These are phyloP conservation scores for Sporothrix pseudoabietina DNA, from an alignment of 2,329 filamentous ascomycete genomes.

Conservation along the genomic window DNA sequence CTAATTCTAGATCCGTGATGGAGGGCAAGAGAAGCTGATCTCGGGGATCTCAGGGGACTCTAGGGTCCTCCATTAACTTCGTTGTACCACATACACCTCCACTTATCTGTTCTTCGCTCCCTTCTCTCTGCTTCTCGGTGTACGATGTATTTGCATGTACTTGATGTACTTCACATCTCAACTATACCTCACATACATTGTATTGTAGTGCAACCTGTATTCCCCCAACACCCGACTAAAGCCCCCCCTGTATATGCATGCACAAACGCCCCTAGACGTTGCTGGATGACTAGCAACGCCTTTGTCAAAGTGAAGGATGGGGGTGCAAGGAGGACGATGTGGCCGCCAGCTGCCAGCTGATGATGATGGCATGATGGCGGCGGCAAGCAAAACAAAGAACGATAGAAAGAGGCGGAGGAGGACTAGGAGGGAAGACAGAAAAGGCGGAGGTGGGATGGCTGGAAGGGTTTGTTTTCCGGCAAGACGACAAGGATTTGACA, in stretches of 20 bases:
- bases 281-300: slow-evolving; percentile 4
- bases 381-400: background rate
- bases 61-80: background rate
- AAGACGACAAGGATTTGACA: background rate
- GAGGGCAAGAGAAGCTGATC: background rate
- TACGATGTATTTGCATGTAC: background rate
- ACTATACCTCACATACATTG: background rate
- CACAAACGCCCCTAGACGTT: background rate
- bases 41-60: no score
- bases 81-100: background rate
- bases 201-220: no score
- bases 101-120: background rate
- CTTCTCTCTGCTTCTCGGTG: background rate
- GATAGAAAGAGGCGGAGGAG: background rate
- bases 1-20: background rate
- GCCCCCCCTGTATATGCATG: background rate
- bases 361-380: background rate
- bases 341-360: slow-evolving; percentile 12
- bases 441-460: background rate
- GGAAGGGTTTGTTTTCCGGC: background rate
- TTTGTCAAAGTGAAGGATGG: background rate
- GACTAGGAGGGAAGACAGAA: background rate
- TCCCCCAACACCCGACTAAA: background rate
- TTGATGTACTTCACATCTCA: background rate
- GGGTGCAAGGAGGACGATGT: background rate